These are phyloP conservation scores for Eutrema heterophyllum DNA, from an alignment of 345 rosid genomes.

Conservation along the genomic window DNA sequence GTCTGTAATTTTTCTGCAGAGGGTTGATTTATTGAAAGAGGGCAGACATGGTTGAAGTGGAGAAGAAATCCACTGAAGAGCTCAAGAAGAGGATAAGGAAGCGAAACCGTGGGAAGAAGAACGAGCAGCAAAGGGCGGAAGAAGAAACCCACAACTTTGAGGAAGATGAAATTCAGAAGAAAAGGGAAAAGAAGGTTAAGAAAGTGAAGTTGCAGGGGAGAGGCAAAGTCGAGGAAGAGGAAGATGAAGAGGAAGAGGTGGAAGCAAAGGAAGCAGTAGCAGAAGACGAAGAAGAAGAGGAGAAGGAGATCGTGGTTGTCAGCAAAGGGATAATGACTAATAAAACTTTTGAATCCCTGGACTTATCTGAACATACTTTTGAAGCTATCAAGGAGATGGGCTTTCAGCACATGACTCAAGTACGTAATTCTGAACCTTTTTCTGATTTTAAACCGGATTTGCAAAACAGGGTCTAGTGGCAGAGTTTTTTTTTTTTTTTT, in stretches of 20 bases:
- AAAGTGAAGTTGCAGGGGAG: conserved; percentile 20
- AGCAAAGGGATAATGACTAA: conserved; percentile 79
- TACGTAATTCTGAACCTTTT: conserved; percentile 10
- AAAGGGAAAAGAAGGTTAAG: conserved; percentile 17
- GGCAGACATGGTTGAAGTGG: conserved; percentile 32
- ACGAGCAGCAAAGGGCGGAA: neutral
- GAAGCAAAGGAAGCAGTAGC: conserved; percentile 24
- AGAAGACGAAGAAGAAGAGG: conserved; percentile 11
- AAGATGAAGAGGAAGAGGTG: conserved; percentile 21
- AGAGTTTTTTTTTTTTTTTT: too few species aligned
- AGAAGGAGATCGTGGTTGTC: conserved; percentile 19
- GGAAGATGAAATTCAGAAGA: conserved; percentile 13
- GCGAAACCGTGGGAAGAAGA: conserved; percentile 36
- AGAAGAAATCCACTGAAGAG: conserved; percentile 26
- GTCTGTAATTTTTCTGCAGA: conserved; percentile 2
- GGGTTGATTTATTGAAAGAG: conserved; percentile 3
- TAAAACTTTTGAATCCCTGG: conserved; percentile 63
- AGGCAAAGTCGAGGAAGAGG: conserved; percentile 16
- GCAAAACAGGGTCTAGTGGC: neutral
- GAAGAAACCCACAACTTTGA: conserved; percentile 16
- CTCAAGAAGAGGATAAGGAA: conserved; percentile 41
- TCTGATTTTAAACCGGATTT: neutral
- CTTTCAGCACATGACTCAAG: conserved; percentile 84
- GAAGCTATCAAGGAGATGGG: conserved; percentile 73
- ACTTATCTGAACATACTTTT: conserved; percentile 61